Percentiles rank a stretch among this genome's conserved stretches.
These are phyloP conservation scores for Grigorovia jiainica DNA, from an alignment of 805 yeast genomes.

Conservation along the genomic window DNA sequence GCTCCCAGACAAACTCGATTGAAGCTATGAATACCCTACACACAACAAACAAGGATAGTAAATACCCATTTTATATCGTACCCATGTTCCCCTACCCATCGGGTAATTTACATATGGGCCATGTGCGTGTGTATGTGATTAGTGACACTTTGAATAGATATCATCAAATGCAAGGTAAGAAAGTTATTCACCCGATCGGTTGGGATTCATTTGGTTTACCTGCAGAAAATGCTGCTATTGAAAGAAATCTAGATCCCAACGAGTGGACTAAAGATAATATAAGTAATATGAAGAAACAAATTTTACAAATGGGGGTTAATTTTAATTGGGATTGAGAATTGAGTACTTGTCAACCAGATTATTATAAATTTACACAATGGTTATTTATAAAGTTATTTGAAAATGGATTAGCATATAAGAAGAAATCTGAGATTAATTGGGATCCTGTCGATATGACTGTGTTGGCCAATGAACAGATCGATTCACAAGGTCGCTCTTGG, in stretches of 20 bases:
- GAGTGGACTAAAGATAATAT: conserved; percentile 80
- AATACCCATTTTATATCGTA: conserved; percentile 41
- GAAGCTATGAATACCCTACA: background rate
- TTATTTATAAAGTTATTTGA: conserved; percentile 65
- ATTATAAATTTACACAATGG: conserved; percentile 88
- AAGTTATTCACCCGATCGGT: conserved; percentile 94
- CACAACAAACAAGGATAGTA: conserved; percentile 5
- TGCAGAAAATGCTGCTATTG: conserved; percentile 96
- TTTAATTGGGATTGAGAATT: conserved; percentile 93
- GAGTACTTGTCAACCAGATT: conserved; percentile 76
- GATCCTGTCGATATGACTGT: conserved; percentile 95
- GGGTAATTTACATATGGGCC: conserved; percentile 89
- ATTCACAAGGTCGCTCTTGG: conserved; percentile 86
- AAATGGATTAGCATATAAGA: conserved; percentile 75
- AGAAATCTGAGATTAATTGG: conserved; percentile 90
- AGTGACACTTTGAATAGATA: conserved; percentile 77
- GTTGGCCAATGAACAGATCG: conserved; percentile 94
- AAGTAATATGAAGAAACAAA: conserved; percentile 75
- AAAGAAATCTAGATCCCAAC: conserved; percentile 66
- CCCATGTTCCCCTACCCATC: conserved; percentile 97
- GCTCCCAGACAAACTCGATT: too few species aligned
- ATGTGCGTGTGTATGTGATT: conserved; percentile 84
- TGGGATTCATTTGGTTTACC: conserved; percentile 99
- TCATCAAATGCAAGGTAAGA: conserved; percentile 62
- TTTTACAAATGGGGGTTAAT: conserved; percentile 67